phyloP scores from a whole-genome alignment of 2,329 filamentous ascomycete genomes.

The Pezicula neosporulosa region DNA sequence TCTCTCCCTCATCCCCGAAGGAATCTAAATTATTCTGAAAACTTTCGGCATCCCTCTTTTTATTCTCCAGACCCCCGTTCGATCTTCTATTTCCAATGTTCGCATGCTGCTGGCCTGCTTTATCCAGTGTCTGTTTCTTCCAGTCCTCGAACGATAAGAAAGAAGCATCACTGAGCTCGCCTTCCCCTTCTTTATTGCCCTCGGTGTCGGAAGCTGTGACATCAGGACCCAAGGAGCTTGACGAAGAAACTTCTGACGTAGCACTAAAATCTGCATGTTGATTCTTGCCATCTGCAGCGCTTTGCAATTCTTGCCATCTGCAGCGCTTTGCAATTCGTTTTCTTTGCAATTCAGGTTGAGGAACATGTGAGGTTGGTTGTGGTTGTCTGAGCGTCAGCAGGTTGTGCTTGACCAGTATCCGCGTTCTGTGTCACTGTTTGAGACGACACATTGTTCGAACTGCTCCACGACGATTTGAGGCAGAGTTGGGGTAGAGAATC shows the following conservation, averaged over 20 bases:
- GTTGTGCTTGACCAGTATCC: neutral
- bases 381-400: neutral
- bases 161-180: conserved; percentile 53
- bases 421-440: neutral
- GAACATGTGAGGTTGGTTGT: neutral
- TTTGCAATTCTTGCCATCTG: neutral
- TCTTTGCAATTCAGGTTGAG: neutral
- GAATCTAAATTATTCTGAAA: conserved; percentile 70
- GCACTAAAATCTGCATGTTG: neutral
- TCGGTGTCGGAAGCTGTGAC: neutral
- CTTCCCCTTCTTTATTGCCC: conserved; percentile 10
- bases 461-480: conserved; percentile 25
- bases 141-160: conserved; percentile 98
- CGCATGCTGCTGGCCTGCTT: conserved; percentile 75
- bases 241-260: neutral
- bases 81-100: conserved; percentile 55
- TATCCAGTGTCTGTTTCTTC: conserved; percentile 90
- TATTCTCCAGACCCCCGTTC: conserved; percentile 38
- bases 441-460: conserved; percentile 11
- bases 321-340: neutral
- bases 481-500: conserved; percentile 29
- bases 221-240: neutral
- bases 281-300: neutral
- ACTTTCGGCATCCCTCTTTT: conserved; percentile 48
- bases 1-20: conserved; percentile 85